Evolutionary conservation across 805 yeast species (phyloP).

Genomic region (Sugiyamaella smithiae): DNA sequence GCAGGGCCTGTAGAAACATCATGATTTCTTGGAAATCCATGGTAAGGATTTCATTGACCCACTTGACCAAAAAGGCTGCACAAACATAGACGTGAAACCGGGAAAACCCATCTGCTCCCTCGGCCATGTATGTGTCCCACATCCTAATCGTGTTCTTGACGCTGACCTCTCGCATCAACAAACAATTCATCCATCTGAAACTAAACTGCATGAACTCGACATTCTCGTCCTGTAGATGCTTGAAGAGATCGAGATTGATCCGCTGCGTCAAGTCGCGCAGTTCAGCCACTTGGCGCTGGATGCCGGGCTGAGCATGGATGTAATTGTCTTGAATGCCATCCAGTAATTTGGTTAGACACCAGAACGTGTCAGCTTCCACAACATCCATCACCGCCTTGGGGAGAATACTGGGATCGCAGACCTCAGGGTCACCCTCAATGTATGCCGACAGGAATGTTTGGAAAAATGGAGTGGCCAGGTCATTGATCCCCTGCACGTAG

Average conservation of each 20-base stretch:
- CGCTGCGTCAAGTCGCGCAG: slow-evolving; percentile 72
- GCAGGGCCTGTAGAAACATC: slow-evolving; percentile 86
- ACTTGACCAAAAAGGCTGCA: slow-evolving; percentile 90
- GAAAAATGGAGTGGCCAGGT: slow-evolving; percentile 86
- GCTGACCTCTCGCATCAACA: slow-evolving; percentile 88
- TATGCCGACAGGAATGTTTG: slow-evolving; percentile 80
- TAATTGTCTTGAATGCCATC: slow-evolving; percentile 97
- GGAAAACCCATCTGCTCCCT: slow-evolving; percentile 66
- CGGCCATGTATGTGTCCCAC: slow-evolving; percentile 91
- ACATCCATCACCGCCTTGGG: slow-evolving; percentile 59
- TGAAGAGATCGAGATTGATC: slow-evolving; percentile 69
- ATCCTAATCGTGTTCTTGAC: slow-evolving; percentile 78
- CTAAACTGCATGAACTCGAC: slow-evolving; percentile 95
- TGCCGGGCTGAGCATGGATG: slow-evolving; percentile 98
- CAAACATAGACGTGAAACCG: slow-evolving; percentile 96
- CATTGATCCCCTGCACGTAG: slow-evolving; percentile 96
- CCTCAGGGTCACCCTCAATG: slow-evolving; percentile 49
- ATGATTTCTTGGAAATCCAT: slow-evolving; percentile 95
- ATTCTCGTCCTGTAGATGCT: slow-evolving; percentile 74
- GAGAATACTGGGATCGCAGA: slow-evolving; percentile 59
- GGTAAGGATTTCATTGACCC: slow-evolving; percentile 70
- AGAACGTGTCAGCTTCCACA: slow-evolving; percentile 93
- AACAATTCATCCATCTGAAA: slow-evolving; percentile 98
- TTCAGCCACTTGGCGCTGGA: slow-evolving; percentile 82
- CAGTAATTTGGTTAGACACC: slow-evolving; percentile 89